Conservation (phyloP, 2,329 filamentous ascomycete species). For the Sphaerulina vaccinii region DNA sequence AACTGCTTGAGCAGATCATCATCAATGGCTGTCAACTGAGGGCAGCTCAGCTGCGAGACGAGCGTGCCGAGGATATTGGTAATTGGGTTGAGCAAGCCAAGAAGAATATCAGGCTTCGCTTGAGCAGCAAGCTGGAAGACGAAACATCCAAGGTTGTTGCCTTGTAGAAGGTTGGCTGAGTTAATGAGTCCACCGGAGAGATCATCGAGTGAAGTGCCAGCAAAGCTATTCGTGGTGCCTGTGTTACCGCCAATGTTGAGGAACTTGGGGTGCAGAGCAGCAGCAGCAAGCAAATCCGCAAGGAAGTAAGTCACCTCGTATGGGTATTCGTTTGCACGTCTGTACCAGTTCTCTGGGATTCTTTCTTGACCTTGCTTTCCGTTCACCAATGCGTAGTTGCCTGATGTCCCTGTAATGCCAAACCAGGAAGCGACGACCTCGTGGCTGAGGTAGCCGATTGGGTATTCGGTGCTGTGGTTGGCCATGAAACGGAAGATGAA, state of each 20-base stretch:
- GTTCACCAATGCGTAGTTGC: constrained; percentile 18
- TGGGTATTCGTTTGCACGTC: constrained; percentile 28
- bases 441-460: constrained; percentile 24
- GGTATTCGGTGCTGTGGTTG: constrained; percentile 29
- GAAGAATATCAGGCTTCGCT: constrained; percentile 34
- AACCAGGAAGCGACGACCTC: constrained; percentile 29
- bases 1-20: constrained; percentile 30
- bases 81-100: constrained; percentile 17
- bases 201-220: constrained; percentile 26
- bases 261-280: constrained; percentile 36
- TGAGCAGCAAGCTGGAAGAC: constrained; percentile 37
- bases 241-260: constrained; percentile 36
- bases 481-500: constrained; percentile 38
- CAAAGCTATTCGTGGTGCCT: constrained; percentile 27
- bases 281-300: constrained; percentile 25
- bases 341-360: constrained; percentile 35
- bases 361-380: constrained; percentile 27
- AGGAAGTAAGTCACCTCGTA: constrained; percentile 38
- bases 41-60: constrained; percentile 28
- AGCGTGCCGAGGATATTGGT: constrained; percentile 17
- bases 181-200: constrained; percentile 33
- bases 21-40: constrained; percentile 31
- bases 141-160: constrained; percentile 43
- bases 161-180: constrained; percentile 25
- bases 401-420: constrained; percentile 25